Conservation (phyloP, 73 alveolate species). For the Uronychia setigera region DNA sequence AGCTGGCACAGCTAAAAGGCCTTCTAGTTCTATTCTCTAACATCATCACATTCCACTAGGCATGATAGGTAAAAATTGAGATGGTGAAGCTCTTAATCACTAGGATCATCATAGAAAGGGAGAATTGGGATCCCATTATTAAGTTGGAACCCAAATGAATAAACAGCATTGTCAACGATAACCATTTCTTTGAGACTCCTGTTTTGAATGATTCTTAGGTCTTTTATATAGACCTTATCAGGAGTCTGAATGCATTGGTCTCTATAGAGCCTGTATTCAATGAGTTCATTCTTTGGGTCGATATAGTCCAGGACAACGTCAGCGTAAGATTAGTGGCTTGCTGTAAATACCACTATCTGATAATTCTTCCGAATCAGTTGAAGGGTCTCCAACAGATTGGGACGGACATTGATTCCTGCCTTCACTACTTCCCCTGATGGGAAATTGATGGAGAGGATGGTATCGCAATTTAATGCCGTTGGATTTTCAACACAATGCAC, state of each 20-base stretch:
- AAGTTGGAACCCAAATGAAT: constrained; percentile 65
- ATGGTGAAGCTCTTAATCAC: constrained; percentile 58
- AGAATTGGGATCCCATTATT: constrained; percentile 82
- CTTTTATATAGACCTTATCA: constrained; percentile 48
- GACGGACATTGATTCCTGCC: constrained; percentile 67
- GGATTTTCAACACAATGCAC: constrained; percentile 47
- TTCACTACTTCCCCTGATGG: constrained; percentile 10
- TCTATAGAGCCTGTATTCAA: constrained; percentile 79
- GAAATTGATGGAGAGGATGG: constrained; percentile 1
- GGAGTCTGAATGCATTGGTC: constrained; percentile 68
- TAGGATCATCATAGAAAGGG: constrained; percentile 68
- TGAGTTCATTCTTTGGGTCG: constrained; percentile 77
- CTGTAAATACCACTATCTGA: constrained; percentile 90
- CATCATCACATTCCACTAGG: constrained; percentile 24
- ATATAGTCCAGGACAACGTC: constrained; percentile 81
- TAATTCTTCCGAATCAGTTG: constrained; percentile 66
- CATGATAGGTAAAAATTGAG: constrained; percentile 23
- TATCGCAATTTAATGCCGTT: background rate
- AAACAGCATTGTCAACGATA: constrained; percentile 65
- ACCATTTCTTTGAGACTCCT: constrained; percentile 69
- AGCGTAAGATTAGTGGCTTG: constrained; percentile 85
- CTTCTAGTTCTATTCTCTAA: background rate
- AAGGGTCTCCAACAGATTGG: constrained; percentile 70
- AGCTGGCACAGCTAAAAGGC: background rate
- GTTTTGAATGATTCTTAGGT: constrained; percentile 52